phyloP scores from a whole-genome alignment of 805 yeast species.

The Myxozyma geophila region DNA sequence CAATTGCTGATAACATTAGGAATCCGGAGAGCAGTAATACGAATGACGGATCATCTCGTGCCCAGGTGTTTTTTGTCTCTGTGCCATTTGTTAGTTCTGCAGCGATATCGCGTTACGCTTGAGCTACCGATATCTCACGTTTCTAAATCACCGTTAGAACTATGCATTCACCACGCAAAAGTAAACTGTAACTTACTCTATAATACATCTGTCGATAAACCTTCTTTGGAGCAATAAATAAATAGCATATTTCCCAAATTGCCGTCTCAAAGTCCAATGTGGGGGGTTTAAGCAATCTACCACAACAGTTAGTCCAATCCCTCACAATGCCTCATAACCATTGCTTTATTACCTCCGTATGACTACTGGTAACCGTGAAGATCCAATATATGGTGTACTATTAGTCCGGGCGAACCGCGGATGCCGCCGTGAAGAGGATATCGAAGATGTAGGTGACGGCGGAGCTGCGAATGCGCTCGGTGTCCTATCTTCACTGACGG shows the following conservation, averaged over 20 bases:
- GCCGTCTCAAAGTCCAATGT: constrained; percentile 92
- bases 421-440: constrained; percentile 29
- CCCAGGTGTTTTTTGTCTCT: constrained; percentile 78
- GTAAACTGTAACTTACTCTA: constrained; percentile 47
- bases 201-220: constrained; percentile 82
- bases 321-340: neutral
- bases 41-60: constrained; percentile 92
- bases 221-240: constrained; percentile 74
- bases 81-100: constrained; percentile 43
- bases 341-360: constrained; percentile 22
- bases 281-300: constrained; percentile 67
- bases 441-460: constrained; percentile 34
- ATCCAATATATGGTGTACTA: constrained; percentile 6
- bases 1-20: constrained; percentile 73
- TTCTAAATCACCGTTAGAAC: constrained; percentile 16
- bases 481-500: constrained; percentile 15
- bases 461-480: constrained; percentile 16
- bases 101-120: neutral
- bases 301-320: neutral
- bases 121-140: constrained; percentile 20
- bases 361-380: constrained; percentile 29
- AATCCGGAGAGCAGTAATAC: constrained; percentile 71
- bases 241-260: constrained; percentile 82
- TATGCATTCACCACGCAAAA: neutral
- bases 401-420: constrained; percentile 10